Conservation (phyloP, 2,329 filamentous ascomycete genomes). For the Talaromyces sp. region DNA sequence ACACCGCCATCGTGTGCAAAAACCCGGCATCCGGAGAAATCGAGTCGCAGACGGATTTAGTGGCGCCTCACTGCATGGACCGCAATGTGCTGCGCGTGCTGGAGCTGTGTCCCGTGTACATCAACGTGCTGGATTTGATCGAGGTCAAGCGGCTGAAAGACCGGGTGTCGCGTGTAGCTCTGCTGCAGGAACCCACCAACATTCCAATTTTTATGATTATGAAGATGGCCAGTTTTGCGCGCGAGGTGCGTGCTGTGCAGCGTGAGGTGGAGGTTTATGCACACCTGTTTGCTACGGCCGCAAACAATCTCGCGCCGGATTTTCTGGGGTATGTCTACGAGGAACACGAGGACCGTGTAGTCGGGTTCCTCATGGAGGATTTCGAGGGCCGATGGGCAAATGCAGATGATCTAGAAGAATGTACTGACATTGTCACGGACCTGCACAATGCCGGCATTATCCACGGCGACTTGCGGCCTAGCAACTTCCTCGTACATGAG, state of each 20-base stretch:
- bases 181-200: background rate
- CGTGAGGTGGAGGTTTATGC: background rate
- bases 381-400: conserved; percentile 25
- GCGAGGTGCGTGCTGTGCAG: background rate
- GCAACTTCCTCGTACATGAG: conserved; percentile 30
- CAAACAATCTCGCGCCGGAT: background rate
- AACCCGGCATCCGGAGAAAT: background rate
- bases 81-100: background rate
- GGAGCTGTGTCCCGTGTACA: background rate
- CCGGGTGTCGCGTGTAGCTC: background rate
- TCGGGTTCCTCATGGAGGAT: conserved; percentile 32
- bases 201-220: background rate
- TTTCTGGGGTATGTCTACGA: conserved; percentile 1
- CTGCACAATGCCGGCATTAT: conserved; percentile 15
- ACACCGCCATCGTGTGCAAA: background rate
- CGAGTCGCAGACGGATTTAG: background rate
- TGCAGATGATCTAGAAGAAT: background rate
- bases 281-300: background rate
- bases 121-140: background rate
- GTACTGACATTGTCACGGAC: conserved; percentile 20
- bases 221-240: background rate
- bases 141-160: background rate
- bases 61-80: background rate
- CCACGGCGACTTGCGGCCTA: conserved; percentile 34
- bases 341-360: conserved; percentile 16